Base-by-base conservation (phyloP, 2,329 filamentous ascomycete species). In the Xylaria multiplex region DNA sequence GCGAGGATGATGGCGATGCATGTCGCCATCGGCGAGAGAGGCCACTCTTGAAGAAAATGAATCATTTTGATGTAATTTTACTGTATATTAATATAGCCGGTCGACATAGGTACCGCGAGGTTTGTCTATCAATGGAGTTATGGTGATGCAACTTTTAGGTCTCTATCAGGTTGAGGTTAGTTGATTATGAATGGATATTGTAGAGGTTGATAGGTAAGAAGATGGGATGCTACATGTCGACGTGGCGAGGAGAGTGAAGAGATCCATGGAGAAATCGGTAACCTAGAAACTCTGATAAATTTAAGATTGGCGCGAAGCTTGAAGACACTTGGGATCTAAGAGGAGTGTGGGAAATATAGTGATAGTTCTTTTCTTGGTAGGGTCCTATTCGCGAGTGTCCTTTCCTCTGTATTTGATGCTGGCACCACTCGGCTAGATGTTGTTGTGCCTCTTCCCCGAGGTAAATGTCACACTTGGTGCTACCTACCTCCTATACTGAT, bases 11-110 rank as follows among this genome's bases (percentile, higher is more conserved):
- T 46, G 19, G 68, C 61, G 42, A 71, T 32, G 45, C 52, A 60
- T 32, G 70, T 72, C 48, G 70, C 65, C 45, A 64, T 46, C 2
- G 65, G 22, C 37, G 70, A 68, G 52, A 71, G 53, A 22, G 69
- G 67, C 73, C 71, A 75, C 52, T 56, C 66, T 46, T 71, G 70
- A 57, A 49, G 64, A 37, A 64, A 22, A 24, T n/a, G 35, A 6
- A n/a, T 19, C 69, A 69, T 69, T 43, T 32, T 64, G 42, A 3
- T 40, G 16, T 42, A 42, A 35, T 24, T 27, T 24, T 52, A 49
- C 40, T 50, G 46, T 11, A 16, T 37, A 32, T 32, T 35, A 58
- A 62, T 24, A 30, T 40, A 30, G 45, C 30, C 8, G 5, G 30
- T 14, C 2, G 6, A 46, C 22, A 32, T 35, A 6, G 37, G 53